phyloP scores from a whole-genome alignment of 768 basidiomycete genomes.

The Leucogyrophana mollusca region DNA sequence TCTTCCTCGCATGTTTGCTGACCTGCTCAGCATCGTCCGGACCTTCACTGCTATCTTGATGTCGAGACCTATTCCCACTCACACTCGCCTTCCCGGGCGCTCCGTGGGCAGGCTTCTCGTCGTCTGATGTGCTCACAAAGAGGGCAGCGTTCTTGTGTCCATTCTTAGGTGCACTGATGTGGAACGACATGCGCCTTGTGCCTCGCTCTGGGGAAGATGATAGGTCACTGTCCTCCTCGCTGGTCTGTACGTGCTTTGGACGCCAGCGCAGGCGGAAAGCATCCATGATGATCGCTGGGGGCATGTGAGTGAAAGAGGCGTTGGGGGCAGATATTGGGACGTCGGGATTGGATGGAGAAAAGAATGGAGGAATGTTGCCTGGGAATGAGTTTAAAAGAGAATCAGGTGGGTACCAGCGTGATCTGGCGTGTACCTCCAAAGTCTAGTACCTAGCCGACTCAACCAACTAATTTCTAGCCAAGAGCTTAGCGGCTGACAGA shows the following conservation, averaged over 20 bases:
- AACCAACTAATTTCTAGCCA: no score
- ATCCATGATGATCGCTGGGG: conserved; percentile 4
- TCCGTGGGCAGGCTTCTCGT: neutral
- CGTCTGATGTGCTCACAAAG: neutral
- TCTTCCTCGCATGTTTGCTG: conserved; percentile 5
- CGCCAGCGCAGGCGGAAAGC: conserved; percentile 22
- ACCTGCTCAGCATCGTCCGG: neutral
- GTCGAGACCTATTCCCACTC: conserved; percentile 1
- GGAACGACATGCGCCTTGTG: conserved; percentile 4
- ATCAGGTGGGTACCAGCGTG: neutral
- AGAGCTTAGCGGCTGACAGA: no score
- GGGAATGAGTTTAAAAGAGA: neutral
- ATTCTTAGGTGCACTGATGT: conserved; percentile 4
- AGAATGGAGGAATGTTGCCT: neutral
- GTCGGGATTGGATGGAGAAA: neutral
- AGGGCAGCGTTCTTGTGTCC: conserved; percentile 4
- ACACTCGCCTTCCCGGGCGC: neutral
- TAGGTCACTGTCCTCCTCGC: conserved; percentile 24
- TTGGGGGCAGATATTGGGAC: neutral
- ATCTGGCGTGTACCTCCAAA: neutral
- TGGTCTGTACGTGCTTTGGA: neutral
- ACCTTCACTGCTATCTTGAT: neutral
- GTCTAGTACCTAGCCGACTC: neutral
- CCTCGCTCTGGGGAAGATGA: conserved; percentile 15
- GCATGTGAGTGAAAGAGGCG: conserved; percentile 5